A percentile compares a stretch with the other conserved stretches of the same genome.
Evolutionary conservation across 208 protist species (phyloP).

Genomic region (Angomonas desouzai): DNA sequence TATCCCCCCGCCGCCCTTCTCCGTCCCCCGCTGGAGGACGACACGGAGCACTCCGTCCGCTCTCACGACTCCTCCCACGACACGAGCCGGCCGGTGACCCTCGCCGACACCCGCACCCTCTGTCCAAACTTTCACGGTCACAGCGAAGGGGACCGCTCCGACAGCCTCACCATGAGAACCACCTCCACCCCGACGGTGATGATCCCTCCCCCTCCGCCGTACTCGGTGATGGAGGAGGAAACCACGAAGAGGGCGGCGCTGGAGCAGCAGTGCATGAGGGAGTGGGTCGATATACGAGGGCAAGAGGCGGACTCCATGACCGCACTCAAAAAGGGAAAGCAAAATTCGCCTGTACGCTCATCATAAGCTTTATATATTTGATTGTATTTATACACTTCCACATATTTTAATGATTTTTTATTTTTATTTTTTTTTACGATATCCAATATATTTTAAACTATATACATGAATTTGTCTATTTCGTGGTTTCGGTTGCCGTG

Average conservation of each 20-base stretch:
- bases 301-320: too few relatives aligned
- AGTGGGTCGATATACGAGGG: too few relatives aligned
- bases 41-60: neutral
- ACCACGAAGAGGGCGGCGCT: too few relatives aligned
- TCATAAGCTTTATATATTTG: too few relatives aligned
- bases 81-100: neutral
- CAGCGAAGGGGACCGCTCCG: neutral
- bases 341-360: too few relatives aligned
- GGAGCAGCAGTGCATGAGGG: too few relatives aligned
- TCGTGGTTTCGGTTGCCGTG: too few relatives aligned
- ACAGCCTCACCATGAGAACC: neutral
- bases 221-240: too few relatives aligned
- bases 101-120: neutral
- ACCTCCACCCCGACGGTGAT: neutral
- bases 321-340: neutral
- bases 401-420: constrained; percentile 7
- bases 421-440: constrained; percentile 17
- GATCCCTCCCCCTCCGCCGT: too few relatives aligned
- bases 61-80: neutral
- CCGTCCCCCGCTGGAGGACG: neutral
- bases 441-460: neutral
- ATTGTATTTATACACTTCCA: neutral
- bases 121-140: neutral
- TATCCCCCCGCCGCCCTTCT: neutral
- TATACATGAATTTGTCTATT: too few relatives aligned